Evolutionary conservation across 352 stramenopile species (phyloP).

Genomic region (Phytophthora constricta): DNA sequence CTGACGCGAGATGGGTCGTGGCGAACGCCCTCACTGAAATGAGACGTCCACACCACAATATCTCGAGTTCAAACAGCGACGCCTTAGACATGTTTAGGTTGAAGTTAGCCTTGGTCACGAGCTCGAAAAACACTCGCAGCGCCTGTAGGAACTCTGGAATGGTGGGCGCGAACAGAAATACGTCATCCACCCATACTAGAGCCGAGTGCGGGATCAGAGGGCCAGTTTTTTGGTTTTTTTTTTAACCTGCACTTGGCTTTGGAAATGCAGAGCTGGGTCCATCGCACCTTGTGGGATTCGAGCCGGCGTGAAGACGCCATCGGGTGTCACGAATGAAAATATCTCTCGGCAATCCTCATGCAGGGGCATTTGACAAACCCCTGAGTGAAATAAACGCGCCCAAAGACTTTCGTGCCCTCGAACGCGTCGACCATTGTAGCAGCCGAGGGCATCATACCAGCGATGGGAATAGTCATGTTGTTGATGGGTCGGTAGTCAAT

Average conservation of each 20-base stretch:
- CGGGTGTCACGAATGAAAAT: slow-evolving; percentile 27
- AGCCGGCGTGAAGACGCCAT: slow-evolving; percentile 21
- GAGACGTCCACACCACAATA: slow-evolving; percentile 32
- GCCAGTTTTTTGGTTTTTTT: not conserved
- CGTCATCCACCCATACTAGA: slow-evolving; percentile 33
- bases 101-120: slow-evolving; percentile 11
- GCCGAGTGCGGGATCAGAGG: slow-evolving; percentile 15
- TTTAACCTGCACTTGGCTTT: slow-evolving; percentile 17
- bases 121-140: slow-evolving; percentile 23
- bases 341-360: slow-evolving; percentile 22
- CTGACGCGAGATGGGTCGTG: slow-evolving; percentile 18
- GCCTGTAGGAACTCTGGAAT: slow-evolving; percentile 10
- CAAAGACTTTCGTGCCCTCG: slow-evolving; percentile 4
- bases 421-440: not conserved
- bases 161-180: slow-evolving; percentile 18
- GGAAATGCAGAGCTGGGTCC: slow-evolving; percentile 15
- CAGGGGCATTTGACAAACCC: slow-evolving; percentile 33
- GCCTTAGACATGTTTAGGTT: slow-evolving; percentile 28
- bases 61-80: slow-evolving; percentile 16
- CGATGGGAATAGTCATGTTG: not conserved
- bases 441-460: not conserved
- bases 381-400: slow-evolving; percentile 27
- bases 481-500: slow-evolving; percentile 4
- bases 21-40: slow-evolving; percentile 24
- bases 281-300: slow-evolving; percentile 12